Base-by-base conservation (phyloP, 164 flowering plant species). In the Magnolia kwangsiensis region DNA sequence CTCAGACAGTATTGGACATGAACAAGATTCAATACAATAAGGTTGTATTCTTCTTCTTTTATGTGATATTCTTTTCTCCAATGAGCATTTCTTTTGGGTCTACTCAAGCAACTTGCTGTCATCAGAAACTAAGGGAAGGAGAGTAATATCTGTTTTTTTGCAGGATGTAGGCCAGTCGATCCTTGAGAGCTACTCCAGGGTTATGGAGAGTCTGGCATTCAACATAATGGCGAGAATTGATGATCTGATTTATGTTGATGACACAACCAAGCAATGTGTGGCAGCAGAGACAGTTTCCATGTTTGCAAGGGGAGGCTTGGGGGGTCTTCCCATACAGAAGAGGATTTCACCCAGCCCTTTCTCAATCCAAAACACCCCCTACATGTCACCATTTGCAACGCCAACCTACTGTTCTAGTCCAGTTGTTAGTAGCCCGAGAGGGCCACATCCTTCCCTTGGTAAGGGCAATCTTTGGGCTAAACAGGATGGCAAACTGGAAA, bases 141-240 rank as follows among this genome's bases (percentile, higher is more conserved):
- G 16, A 50, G 24, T 37, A 45, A 16, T 2, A 13, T 23, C 16
- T 59, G 67, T 67, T 29, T 14, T 51, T 20, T 77, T 79, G 81
- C 86, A 93, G 97, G 97, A 93, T 87, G 93, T 93, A 14, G 97
- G 97, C 50, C 89, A 93, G 51, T 83, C 97, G 2, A 90, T 93
- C 72, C 92, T 91, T n/a, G 97, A 91, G 81, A 90, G 96, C 87
- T 93, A 93, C 80, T 93, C 97, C 1, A 89, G 97, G 82, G 92
- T 90, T 75, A 75, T 93, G 87, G 94, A 93, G 76, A 88, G 92
- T 83, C 83, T 93, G 76, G 94, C 97, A 67, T 89, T 88, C 83
- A 93, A 90, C 78, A 84, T 90, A 75, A 84, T 88, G 84, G 90
- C 92, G 10, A 85, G 96, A 75, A 87, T 93, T 49, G 94, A 93